Percentiles rank a stretch among this genome's conserved stretches.
These are phyloP conservation scores for Magnaporthiopsis incrustans DNA, from an alignment of 2,329 filamentous ascomycete species.

Conservation along the genomic window DNA sequence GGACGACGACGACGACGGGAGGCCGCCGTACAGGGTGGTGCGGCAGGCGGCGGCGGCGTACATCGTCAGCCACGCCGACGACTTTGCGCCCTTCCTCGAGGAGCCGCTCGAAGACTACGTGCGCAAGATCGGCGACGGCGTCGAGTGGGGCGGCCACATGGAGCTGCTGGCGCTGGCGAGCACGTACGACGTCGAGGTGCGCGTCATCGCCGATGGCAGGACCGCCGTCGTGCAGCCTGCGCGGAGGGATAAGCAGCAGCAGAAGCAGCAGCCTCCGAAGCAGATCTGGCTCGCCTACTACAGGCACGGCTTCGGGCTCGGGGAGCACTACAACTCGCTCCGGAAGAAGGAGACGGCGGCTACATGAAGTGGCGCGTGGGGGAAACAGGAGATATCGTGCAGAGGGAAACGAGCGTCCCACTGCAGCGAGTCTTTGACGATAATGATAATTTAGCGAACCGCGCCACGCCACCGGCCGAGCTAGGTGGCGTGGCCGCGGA, in stretches of 20 bases:
- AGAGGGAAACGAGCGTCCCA: neutral
- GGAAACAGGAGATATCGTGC: neutral
- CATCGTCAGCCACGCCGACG: constrained; percentile 65
- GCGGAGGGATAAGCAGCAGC: constrained; percentile 24
- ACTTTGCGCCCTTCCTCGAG: constrained; percentile 82
- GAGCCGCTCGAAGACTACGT: constrained; percentile 69
- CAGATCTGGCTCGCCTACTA: constrained; percentile 93
- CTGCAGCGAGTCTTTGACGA: neutral
- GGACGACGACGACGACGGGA: constrained; percentile 18
- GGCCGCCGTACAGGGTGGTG: constrained; percentile 55
- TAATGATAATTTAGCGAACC: neutral
- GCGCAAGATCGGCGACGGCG: constrained; percentile 71
- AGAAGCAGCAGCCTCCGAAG: constrained; percentile 35
- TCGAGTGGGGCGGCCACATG: constrained; percentile 92
- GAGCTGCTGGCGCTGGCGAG: constrained; percentile 80
- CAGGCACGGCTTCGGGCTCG: constrained; percentile 83
- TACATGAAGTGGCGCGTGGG: neutral
- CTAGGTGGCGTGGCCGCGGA: too few species aligned
- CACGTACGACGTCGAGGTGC: constrained; percentile 71
- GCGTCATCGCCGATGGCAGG: constrained; percentile 76
- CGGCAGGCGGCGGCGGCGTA: constrained; percentile 67
- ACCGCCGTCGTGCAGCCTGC: constrained; percentile 64
- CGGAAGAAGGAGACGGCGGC: constrained; percentile 28
- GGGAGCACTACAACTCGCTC: constrained; percentile 96
- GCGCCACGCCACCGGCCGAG: too few species aligned